Percentiles rank a stretch among this genome's conserved stretches.
phyloP scores from a whole-genome alignment of 306 rosid genomes.

The Ammopiptanthus mongolicus region DNA sequence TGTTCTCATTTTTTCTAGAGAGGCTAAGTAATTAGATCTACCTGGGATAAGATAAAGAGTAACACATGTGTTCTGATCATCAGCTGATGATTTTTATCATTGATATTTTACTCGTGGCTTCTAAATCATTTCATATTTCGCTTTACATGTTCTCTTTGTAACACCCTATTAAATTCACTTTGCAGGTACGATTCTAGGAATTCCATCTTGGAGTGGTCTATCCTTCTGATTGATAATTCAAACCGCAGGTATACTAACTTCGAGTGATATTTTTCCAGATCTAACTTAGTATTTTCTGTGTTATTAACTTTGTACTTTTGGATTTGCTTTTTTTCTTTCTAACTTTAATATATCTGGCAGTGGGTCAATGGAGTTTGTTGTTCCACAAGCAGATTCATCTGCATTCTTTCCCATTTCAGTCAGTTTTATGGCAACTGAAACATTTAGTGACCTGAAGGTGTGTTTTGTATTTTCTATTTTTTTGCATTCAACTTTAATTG shows the following conservation, averaged over 20 bases:
- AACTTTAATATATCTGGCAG: constrained; percentile 43
- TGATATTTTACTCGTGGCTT: neutral
- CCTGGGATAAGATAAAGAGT: neutral
- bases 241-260: constrained; percentile 70
- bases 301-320: neutral
- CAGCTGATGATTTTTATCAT: neutral
- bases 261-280: neutral
- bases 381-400: constrained; percentile 83
- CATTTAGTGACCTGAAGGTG: constrained; percentile 91
- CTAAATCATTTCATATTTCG: neutral
- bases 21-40: neutral
- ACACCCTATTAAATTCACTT: neutral
- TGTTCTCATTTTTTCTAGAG: neutral
- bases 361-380: constrained; percentile 93
- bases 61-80: neutral
- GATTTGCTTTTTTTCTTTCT: constrained; percentile 16
- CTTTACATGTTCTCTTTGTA: neutral
- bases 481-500: neutral
- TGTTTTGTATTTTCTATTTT: neutral
- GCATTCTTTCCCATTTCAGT: constrained; percentile 86
- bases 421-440: constrained; percentile 66
- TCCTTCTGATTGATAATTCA: constrained; percentile 78
- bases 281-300: neutral
- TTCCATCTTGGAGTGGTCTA: constrained; percentile 86
- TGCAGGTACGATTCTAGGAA: constrained; percentile 86